These are phyloP conservation scores for Scopulariopsis brevicaulis DNA, from an alignment of 2,329 filamentous ascomycete species.

Conservation along the genomic window DNA sequence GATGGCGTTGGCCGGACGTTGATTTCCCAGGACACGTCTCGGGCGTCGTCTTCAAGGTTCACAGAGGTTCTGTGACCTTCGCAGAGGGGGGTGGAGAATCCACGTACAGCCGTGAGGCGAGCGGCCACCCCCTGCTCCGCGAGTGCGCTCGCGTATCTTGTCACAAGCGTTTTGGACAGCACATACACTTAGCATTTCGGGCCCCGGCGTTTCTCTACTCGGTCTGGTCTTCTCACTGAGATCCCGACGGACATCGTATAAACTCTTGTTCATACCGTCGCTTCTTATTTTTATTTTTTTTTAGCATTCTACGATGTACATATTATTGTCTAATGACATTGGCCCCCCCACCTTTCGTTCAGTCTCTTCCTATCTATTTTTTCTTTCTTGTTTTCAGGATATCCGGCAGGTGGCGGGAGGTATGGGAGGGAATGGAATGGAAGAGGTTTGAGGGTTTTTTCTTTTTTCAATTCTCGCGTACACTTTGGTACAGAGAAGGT, in stretches of 20 bases:
- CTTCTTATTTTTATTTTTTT: too few species aligned
- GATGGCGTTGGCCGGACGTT: conserved; percentile 26
- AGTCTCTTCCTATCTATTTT: not conserved
- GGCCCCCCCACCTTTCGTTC: not conserved
- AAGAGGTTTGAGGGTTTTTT: not conserved
- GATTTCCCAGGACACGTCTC: conserved; percentile 20
- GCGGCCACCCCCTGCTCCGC: not conserved
- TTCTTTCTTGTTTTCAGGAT: not conserved
- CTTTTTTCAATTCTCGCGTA: not conserved
- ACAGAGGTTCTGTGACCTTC: conserved; percentile 25
- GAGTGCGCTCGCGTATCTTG: not conserved
- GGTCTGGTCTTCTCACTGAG: not conserved
- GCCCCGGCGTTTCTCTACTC: not conserved
- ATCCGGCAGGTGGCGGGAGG: not conserved
- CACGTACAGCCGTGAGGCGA: not conserved
- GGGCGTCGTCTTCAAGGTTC: conserved; percentile 22
- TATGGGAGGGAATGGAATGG: not conserved
- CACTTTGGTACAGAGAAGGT: too few species aligned
- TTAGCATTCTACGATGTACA: not conserved
- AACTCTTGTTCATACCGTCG: not conserved
- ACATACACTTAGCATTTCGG: not conserved
- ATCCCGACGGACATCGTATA: not conserved
- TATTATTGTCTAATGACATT: not conserved
- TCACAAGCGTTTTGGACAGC: not conserved
- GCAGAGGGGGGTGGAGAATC: not conserved